These are phyloP conservation scores for Xylariaceae sp. DNA, from an alignment of 2,329 filamentous ascomycete genomes.

Conservation along the genomic window DNA sequence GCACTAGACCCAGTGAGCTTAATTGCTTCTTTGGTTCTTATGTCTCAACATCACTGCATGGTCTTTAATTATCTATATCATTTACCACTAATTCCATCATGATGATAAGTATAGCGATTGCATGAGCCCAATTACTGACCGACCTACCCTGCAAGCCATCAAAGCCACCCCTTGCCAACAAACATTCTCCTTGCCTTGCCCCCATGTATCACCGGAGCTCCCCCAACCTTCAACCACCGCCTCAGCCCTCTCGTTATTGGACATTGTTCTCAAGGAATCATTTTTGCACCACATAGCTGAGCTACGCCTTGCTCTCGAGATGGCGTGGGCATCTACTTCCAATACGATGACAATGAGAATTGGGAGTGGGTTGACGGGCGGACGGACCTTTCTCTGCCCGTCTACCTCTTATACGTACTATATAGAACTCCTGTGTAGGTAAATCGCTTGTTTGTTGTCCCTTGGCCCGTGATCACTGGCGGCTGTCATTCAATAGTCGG, in stretches of 20 bases:
- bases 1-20: no score
- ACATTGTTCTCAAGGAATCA: constrained; percentile 2
- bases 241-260: constrained; percentile 1
- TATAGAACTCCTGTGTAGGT: constrained; percentile 10
- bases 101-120: no score
- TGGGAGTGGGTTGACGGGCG: constrained; percentile 4
- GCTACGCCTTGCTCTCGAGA: neutral
- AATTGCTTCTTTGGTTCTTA: no score
- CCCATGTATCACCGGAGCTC: constrained; percentile 22
- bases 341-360: constrained; percentile 6
- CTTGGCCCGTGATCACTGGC: neutral
- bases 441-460: neutral
- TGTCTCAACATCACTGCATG: no score
- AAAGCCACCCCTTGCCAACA: neutral
- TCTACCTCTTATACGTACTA: constrained; percentile 14
- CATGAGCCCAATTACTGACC: constrained; percentile 2
- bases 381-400: constrained; percentile 16
- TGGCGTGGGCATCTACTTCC: constrained; percentile 18
- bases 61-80: no score
- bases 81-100: no score
- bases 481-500: constrained; percentile 22
- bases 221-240: constrained; percentile 25
- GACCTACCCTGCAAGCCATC: constrained; percentile 4
- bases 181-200: neutral
- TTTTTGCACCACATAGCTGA: constrained; percentile 14